phyloP scores from a whole-genome alignment of 2,329 filamentous ascomycete genomes.

The Claviceps sp. region DNA sequence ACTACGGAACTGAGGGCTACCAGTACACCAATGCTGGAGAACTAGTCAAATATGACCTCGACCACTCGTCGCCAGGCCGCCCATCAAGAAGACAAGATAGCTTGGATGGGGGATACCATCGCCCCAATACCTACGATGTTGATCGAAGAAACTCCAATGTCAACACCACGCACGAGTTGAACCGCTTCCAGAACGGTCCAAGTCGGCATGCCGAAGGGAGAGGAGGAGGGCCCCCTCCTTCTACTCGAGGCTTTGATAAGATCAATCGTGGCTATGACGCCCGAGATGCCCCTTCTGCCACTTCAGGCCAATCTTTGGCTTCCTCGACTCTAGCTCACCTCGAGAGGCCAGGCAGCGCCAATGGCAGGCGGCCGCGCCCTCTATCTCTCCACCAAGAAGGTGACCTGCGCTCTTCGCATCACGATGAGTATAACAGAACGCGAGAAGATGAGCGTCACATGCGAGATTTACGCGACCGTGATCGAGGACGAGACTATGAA shows the following conservation, averaged over 20 bases:
- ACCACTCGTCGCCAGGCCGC: conserved; percentile 31
- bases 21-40: conserved; percentile 52
- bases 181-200: conserved; percentile 26
- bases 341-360: conserved; percentile 8
- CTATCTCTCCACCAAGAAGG: conserved; percentile 42
- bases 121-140: conserved; percentile 37
- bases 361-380: conserved; percentile 23
- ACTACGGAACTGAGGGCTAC: conserved; percentile 46
- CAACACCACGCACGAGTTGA: conserved; percentile 29
- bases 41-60: conserved; percentile 47
- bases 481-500: conserved; percentile 16
- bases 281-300: conserved; percentile 27
- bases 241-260: conserved; percentile 58
- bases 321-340: conserved; percentile 12
- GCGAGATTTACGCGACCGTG: conserved; percentile 25
- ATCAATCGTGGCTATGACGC: conserved; percentile 42
- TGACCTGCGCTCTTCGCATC: conserved; percentile 26
- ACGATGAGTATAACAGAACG: conserved; percentile 35
- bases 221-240: conserved; percentile 49
- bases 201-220: conserved; percentile 25
- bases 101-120: conserved; percentile 39
- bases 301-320: conserved; percentile 25
- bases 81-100: conserved; percentile 36
- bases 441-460: conserved; percentile 34
- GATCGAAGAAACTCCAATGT: conserved; percentile 34